Evolutionary conservation across 371 early-diverging fungal genomes (phyloP), one percentile per base, ranked within the genome.

Genomic region (Choanephora cucurbitarum): DNA sequence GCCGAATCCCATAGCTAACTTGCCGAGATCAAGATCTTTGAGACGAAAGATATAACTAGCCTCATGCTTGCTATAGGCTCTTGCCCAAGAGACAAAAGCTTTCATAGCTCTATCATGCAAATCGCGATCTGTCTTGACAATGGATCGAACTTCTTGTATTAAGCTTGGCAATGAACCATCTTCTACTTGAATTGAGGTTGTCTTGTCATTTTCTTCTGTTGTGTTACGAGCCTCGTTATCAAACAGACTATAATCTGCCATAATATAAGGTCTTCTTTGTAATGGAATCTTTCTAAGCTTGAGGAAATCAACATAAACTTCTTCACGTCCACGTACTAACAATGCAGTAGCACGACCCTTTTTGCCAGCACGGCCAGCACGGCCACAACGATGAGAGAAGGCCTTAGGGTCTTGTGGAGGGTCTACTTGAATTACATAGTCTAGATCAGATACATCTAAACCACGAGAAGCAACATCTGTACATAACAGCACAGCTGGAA

Each of bases 381-480:
- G 84, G 7, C 99, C 99, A 67, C 96, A 97, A n/a, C 99, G 83
- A 80, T 99, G 99, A 0, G 95, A 82, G 69, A 99, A 98, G 13
- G 87, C 89, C 69, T 94, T 94, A 9, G 97, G 96, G 55, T 99
- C 99, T 54, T 93, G 93, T 1, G 99, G 98, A 19, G 97, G 89
- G 55, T 98, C 98, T 45, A 90, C 88, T 67, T 99, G 99, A 24
- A 99, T 81, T 5, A 99, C 96, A 64, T 84, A 85, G 58, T 98
- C 99, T 3, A 99, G 93, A 74, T 96, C 92, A 1, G 97, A 93
- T 49, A 99, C 89, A 80, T 99, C 99, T 33, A 99, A 68, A 10
- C 99, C 99, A 52, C 99, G 88, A 0, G 99, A 93, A 11, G 98
- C 98, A 13, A 99, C 92, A 80, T 99, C 99, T 0, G 99, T 99